Conservation (phyloP, 108 stramenopile genomes). For the Discostella stelligeroides region DNA sequence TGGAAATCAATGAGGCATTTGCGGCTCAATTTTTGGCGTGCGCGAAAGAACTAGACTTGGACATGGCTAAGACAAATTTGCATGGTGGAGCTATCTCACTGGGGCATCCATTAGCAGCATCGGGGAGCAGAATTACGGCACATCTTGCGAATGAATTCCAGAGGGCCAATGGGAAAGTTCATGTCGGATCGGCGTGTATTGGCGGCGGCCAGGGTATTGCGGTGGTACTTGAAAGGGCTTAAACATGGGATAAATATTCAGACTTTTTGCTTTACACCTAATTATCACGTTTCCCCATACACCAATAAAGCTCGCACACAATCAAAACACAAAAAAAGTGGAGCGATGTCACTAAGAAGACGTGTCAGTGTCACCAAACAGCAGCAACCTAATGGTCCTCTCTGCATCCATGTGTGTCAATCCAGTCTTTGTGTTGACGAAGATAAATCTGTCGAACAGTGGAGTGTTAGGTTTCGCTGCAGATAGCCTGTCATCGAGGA, state of each 20-base stretch:
- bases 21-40: slow-evolving; percentile 96
- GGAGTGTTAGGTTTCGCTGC: slow-evolving; percentile 43
- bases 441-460: slow-evolving; percentile 40
- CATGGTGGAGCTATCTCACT: slow-evolving; percentile 95
- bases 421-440: slow-evolving; percentile 62
- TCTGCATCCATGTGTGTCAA: slow-evolving; percentile 42
- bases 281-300: too few relatives aligned
- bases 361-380: slow-evolving; percentile 14
- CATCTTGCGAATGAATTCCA: slow-evolving; percentile 93
- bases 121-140: slow-evolving; percentile 92
- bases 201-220: slow-evolving; percentile 99
- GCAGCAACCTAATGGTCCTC: slow-evolving; percentile 33
- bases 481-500: slow-evolving; percentile 47
- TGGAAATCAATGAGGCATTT: too few relatives aligned
- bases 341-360: too few relatives aligned
- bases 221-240: slow-evolving; percentile 87
- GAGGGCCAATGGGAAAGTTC: slow-evolving; percentile 60
- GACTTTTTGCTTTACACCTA: too few relatives aligned
- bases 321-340: too few relatives aligned
- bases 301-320: too few relatives aligned
- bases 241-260: neutral
- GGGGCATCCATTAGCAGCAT: slow-evolving; percentile 96
- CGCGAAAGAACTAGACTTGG: slow-evolving; percentile 94
- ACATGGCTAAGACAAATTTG: slow-evolving; percentile 88
- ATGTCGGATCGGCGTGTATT: slow-evolving; percentile 97